Evolutionary conservation across 176 grass and related monocot species (phyloP), one percentile per base, ranked within the genome.

Genomic region (Poa annua): DNA sequence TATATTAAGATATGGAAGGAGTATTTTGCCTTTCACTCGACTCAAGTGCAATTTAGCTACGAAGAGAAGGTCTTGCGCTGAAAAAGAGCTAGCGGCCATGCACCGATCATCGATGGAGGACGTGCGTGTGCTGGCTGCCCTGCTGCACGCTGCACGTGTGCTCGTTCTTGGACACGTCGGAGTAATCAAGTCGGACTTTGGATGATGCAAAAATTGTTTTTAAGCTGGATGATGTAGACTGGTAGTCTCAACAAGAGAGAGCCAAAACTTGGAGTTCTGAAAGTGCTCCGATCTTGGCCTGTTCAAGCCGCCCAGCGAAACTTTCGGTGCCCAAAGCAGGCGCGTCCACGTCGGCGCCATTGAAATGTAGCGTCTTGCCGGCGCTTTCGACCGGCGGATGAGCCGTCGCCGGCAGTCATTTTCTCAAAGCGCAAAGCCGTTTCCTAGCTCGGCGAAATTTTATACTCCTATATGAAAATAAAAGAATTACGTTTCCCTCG

Each of bases 321-420:
- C 88, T 82, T 89, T 85, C 88, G 88, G 88, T 89, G 88, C 53
- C 24, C 34, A 71, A 77, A 72, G 83, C 1, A 72, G 42, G 63
- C 56, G 21, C 20, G 41, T 8, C 77, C 83, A 81, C 87, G 83
- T 81, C 87, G 71, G 87, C 52, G 32, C 78, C 77, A 85, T 61
- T 41, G 39, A 79, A 21, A 72, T 44, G 75, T 64, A 79, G 24
- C 38, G 5, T 0, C 35, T 22, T 38, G 39, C 39, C 66, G 66
- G 21, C 21, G 66, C 22, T 56, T 82, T 72, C 50, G 51, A 71
- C 66, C 48, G 33, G 33, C 76, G 20, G 49, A 6, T 32, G 11
- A 17, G 56, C 39, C 24, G 57, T 80, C 44, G 42, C 17, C 13
- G 2, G 62, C 14, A 20, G 22, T 29, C 39, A 6, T 78, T 26